Base-by-base conservation (phyloP, 139 green algal genomes). In the Coelastrella sp. region DNA sequence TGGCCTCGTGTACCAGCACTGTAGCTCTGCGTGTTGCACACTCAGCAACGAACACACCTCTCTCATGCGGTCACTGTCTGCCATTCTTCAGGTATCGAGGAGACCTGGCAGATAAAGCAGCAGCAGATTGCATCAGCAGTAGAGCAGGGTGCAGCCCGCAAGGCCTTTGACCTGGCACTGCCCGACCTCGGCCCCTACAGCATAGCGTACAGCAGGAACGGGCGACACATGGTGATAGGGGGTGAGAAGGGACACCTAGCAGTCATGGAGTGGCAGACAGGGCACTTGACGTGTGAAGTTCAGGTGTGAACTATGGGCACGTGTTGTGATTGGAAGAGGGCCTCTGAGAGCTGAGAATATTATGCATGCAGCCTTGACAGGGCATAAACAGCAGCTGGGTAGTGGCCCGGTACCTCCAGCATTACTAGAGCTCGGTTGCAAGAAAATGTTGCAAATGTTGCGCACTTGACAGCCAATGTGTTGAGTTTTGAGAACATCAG, bases 161-260 rank as follows among this genome's bases (percentile, higher is more conserved):
- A 99, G 88, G 96, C 92, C 0, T 98, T 99, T 85, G 97, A 99
- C 92, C 93, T 99, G 16, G 56, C 58, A 7, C 94, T 99, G 20
- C 83, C 92, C 2, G 86, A 97, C 58, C 93, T 99, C 81, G 97
- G 97, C 3, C 97, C 97, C 1, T 99, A 99, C 94, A 86, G 47
- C 57, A 5, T 98, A 5, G 94, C 95, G 80, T 99, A 96, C 92
- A 97, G 94, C 4, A 95, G 94, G 79, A 97, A 92, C 79, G 98
- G 98, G 4, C 92, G 97, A 5, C 94, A 97, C 91, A 78, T 97
- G 90, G 74, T 98, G 87, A 89, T 99, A 80, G 98, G 93, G 2
- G 98, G 98, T 0, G 78, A 78, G 17, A 96, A 96, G 90, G 98
- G 98, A 0, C 98, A 99, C 93, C 90, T 99, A 13, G 97, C 98